Evolutionary conservation across 2,329 filamentous ascomycete species (phyloP).

Genomic region (Aspergillus caelatus): DNA sequence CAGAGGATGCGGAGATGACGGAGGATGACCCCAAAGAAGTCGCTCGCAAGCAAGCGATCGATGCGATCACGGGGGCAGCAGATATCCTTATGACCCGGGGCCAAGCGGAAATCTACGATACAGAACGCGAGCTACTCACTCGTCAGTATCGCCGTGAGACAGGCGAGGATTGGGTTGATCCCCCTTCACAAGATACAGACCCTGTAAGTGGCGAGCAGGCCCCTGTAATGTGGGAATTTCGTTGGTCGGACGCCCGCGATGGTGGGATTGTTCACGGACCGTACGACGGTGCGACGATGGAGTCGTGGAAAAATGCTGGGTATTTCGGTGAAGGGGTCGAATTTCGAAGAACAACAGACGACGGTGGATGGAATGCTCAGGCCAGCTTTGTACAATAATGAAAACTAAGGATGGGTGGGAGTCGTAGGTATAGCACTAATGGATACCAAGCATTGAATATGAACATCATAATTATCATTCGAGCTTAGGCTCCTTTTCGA

Average conservation of each 20-base stretch:
- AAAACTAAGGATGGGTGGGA: background rate
- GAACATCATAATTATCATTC: slow-evolving; percentile 26
- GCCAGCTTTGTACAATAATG: slow-evolving; percentile 54
- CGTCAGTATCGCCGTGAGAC: slow-evolving; percentile 83
- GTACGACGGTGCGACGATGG: slow-evolving; percentile 83
- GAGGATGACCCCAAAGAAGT: slow-evolving; percentile 69
- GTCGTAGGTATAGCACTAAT: slow-evolving; percentile 14
- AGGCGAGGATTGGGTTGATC: slow-evolving; percentile 78
- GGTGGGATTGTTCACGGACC: slow-evolving; percentile 79
- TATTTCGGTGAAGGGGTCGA: slow-evolving; percentile 90
- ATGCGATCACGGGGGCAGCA: slow-evolving; percentile 84
- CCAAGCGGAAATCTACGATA: slow-evolving; percentile 87
- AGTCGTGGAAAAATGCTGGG: slow-evolving; percentile 85
- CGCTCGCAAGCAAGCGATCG: slow-evolving; percentile 72
- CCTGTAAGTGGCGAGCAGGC: slow-evolving; percentile 36
- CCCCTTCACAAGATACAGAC: slow-evolving; percentile 29
- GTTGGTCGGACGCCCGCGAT: slow-evolving; percentile 88
- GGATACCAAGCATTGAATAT: slow-evolving; percentile 17
- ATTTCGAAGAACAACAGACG: slow-evolving; percentile 64
- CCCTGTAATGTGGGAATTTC: slow-evolving; percentile 77
- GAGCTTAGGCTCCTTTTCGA: slow-evolving; percentile 20
- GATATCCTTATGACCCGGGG: slow-evolving; percentile 83
- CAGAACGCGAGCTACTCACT: slow-evolving; percentile 79
- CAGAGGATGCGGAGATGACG: slow-evolving; percentile 71
- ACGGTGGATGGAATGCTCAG: slow-evolving; percentile 57